Percentiles rank a stretch among this genome's conserved stretches.
Evolutionary conservation across 1,139 yeast species (phyloP).

Genomic region (Geotrichum australiense): DNA sequence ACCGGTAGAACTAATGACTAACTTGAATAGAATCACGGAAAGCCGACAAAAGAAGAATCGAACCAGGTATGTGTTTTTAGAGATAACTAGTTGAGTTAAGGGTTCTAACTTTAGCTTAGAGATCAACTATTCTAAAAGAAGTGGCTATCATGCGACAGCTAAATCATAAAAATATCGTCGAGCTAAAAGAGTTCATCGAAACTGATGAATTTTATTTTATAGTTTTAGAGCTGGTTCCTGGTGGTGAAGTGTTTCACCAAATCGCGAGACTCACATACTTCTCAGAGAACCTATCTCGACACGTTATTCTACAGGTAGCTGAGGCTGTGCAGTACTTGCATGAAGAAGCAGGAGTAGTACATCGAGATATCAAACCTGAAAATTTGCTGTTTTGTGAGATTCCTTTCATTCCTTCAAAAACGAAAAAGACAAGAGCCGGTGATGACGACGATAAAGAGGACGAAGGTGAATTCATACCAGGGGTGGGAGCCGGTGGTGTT

Average conservation of each 20-base stretch:
- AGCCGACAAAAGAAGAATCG: constrained; percentile 3
- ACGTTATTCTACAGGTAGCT: constrained; percentile 78
- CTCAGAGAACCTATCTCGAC: constrained; percentile 76
- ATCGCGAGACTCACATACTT: constrained; percentile 88
- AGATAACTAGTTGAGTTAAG: too few relatives aligned
- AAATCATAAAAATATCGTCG: constrained; percentile 65
- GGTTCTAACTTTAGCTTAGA: constrained; percentile 36
- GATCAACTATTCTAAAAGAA: constrained; percentile 64
- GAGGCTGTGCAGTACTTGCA: constrained; percentile 78
- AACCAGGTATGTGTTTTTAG: constrained; percentile 8
- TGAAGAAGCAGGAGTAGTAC: constrained; percentile 77
- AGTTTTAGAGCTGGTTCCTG: constrained; percentile 76
- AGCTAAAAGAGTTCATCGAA: constrained; percentile 61
- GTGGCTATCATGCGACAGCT: constrained; percentile 74
- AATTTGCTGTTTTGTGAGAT: constrained; percentile 79
- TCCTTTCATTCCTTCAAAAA: constrained; percentile 48
- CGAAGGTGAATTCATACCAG: constrained; percentile 75
- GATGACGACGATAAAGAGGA: constrained; percentile 72
- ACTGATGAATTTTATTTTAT: constrained; percentile 64
- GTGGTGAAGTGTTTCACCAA: constrained; percentile 93
- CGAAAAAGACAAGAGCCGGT: constrained; percentile 43
- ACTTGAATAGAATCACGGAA: not conserved
- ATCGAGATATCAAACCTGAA: constrained; percentile 93
- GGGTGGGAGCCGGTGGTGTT: constrained; percentile 85
- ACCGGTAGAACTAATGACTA: too few relatives aligned